phyloP scores from a whole-genome alignment of 176 grass and related monocot species.

The Eleusine indica region DNA sequence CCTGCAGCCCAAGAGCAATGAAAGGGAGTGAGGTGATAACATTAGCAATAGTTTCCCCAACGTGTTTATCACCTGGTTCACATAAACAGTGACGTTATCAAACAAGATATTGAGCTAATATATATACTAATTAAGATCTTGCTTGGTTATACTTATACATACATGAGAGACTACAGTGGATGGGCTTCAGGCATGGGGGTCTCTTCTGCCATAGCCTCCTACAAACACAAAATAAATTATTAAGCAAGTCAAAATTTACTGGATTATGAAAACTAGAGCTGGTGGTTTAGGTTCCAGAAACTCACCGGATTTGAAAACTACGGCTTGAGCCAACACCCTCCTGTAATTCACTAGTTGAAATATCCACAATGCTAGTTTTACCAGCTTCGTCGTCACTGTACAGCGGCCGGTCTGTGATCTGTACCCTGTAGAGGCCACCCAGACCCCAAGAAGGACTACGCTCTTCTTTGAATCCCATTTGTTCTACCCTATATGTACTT shows the following conservation, averaged over 20 bases:
- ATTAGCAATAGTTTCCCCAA: slow-evolving; percentile 85
- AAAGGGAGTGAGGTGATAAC: slow-evolving; percentile 92
- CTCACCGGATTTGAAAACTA: slow-evolving; percentile 64
- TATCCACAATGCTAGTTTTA: slow-evolving; percentile 35
- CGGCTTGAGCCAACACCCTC: slow-evolving; percentile 37
- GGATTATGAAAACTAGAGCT: background rate
- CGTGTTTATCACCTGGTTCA: slow-evolving; percentile 76
- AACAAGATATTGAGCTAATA: slow-evolving; percentile 9
- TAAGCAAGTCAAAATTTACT: slow-evolving; percentile 3
- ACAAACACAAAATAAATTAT: slow-evolving; percentile 38
- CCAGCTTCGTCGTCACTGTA: slow-evolving; percentile 46
- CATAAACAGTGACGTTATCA: background rate
- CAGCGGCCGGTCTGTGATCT: slow-evolving; percentile 37
- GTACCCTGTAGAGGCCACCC: slow-evolving; percentile 61
- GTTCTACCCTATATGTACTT: background rate
- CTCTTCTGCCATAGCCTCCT: slow-evolving; percentile 81
- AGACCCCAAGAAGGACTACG: slow-evolving; percentile 47
- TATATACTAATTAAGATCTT: background rate
- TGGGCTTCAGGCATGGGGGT: slow-evolving; percentile 76
- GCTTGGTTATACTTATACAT: slow-evolving; percentile 27
- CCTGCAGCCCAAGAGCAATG: slow-evolving; percentile 77
- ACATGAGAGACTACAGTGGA: slow-evolving; percentile 84
- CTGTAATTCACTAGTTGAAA: slow-evolving; percentile 31
- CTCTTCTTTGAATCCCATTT: slow-evolving; percentile 61
- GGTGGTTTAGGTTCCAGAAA: background rate